Percentiles rank a stretch among this genome's conserved stretches.
These are phyloP conservation scores for Colletotrichum destructivum DNA, from an alignment of 2,329 filamentous ascomycete genomes.

Conservation along the genomic window DNA sequence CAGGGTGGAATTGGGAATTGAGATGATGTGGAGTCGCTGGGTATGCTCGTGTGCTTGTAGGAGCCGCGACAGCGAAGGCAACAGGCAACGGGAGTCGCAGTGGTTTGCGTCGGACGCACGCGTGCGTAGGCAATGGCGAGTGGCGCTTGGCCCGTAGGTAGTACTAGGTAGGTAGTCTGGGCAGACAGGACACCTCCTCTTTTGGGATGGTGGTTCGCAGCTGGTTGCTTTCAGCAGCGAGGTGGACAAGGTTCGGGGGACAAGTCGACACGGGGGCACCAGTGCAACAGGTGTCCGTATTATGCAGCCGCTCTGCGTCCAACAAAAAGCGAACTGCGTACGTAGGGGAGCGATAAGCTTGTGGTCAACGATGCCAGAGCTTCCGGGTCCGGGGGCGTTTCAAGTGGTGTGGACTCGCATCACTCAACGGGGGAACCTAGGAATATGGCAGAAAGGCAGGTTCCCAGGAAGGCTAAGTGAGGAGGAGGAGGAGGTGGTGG, in stretches of 20 bases:
- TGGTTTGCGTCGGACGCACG: constrained; percentile 39
- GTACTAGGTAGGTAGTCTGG: constrained; percentile 16
- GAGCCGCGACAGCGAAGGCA: constrained; percentile 37
- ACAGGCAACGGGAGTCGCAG: constrained; percentile 24
- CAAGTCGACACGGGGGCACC: constrained; percentile 21
- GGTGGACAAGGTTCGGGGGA: constrained; percentile 22
- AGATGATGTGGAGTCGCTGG: constrained; percentile 38
- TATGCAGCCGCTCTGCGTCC: constrained; percentile 34
- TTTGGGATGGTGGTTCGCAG: constrained; percentile 39
- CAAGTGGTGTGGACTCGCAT: constrained; percentile 42
- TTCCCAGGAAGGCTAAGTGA: constrained; percentile 21
- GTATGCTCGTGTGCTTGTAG: constrained; percentile 37
- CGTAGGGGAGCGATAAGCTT: constrained; percentile 37
- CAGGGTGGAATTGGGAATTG: constrained; percentile 35
- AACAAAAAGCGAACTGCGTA: constrained; percentile 22
- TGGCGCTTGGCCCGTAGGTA: constrained; percentile 39
- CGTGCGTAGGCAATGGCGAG: constrained; percentile 33
- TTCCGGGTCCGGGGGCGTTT: constrained; percentile 43
- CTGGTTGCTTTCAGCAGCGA: constrained; percentile 38
- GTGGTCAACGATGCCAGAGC: constrained; percentile 42
- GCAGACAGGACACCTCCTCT: constrained; percentile 35
- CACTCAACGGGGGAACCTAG: constrained; percentile 33
- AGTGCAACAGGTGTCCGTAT: constrained; percentile 8
- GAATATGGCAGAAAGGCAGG: constrained; percentile 21
- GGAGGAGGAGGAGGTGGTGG: constrained; percentile 20